Evolutionary conservation across 148 eudicot species (phyloP), one percentile per base, ranked within the genome.

Genomic region (Limonium bicolor): DNA sequence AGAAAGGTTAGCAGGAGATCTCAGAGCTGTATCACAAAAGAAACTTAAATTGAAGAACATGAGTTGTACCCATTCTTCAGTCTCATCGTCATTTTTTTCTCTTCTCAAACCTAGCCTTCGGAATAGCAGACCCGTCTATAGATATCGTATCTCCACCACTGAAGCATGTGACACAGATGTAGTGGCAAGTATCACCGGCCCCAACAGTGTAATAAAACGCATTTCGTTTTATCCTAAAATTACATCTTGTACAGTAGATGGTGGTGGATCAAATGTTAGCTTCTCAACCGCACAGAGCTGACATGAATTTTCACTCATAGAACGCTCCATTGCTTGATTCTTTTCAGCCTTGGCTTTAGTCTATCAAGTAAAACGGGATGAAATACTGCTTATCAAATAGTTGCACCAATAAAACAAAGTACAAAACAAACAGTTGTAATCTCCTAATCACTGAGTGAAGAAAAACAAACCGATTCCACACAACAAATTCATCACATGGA

Each of bases 221-320:
- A 71, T 90, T 90, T 55, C 88, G 65, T 66, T 84, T 85, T 30
- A 90, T 70, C 20, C 93, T 84, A 62, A 76, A 78, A 62, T 88
- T 88, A 57, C 95, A 85, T 8, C 85, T 74, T 15, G 80, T 55
- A 61, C 99, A 90, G 65, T 90, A 84, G 20, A 78, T 63, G 95
- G 99, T 33, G 93, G 93, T 20, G 97, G 95, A 56, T 84, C 95
- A 71, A 90, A 85, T 11, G 75, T 75, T 33, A 90, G 82, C 63
- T 69, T 84, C 79, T 84, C 97, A 43, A 77, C 94, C 6, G 92
- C 90, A 77, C 94, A 88, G 53, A 83, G 53, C 62, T 83, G 97
- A 56, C 97, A 88, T 20, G 87, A 88, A 57, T 84, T 88, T 58
- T 88, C 95, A 68, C 82, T 77, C 94, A 83, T 88, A 13, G 83